Percentiles rank a stretch among this genome's conserved stretches.
Conservation (phyloP, 75 land plant genomes). For the Picea sitchensis region DNA sequence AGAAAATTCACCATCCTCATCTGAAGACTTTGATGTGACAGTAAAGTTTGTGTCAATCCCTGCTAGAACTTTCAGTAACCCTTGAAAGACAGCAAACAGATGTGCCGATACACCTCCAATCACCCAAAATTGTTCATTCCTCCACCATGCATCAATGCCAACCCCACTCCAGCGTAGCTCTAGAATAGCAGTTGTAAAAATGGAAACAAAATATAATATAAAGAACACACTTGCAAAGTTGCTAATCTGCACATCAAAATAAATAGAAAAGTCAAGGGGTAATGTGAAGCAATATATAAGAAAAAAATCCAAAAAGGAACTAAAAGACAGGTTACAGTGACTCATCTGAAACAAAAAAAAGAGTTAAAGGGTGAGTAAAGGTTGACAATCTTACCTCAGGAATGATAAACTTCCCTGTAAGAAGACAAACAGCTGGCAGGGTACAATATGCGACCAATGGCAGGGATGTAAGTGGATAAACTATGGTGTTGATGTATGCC, state of each 20-base stretch:
- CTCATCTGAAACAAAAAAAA: background rate
- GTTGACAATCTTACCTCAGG: slow-evolving; percentile 48
- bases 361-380: background rate
- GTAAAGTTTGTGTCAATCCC: slow-evolving; percentile 99
- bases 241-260: slow-evolving; percentile 69
- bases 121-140: slow-evolving; percentile 99
- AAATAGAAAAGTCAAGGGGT: background rate
- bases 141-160: slow-evolving; percentile 98
- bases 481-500: slow-evolving; percentile 87
- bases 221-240: slow-evolving; percentile 91
- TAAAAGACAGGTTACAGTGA: background rate
- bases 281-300: background rate
- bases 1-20: slow-evolving; percentile 83
- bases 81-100: slow-evolving; percentile 97
- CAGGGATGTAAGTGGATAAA: slow-evolving; percentile 77
- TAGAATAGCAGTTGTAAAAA: slow-evolving; percentile 85
- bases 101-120: slow-evolving; percentile 97
- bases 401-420: slow-evolving; percentile 83
- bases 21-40: slow-evolving; percentile 89
- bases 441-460: slow-evolving; percentile 74
- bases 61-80: slow-evolving; percentile 84
- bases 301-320: background rate
- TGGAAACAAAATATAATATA: slow-evolving; percentile 87
- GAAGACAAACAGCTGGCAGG: slow-evolving; percentile 80
- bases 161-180: slow-evolving; percentile 95